Base-by-base conservation (phyloP, 768 basidiomycete species). In the Lactarius hengduanensis region DNA sequence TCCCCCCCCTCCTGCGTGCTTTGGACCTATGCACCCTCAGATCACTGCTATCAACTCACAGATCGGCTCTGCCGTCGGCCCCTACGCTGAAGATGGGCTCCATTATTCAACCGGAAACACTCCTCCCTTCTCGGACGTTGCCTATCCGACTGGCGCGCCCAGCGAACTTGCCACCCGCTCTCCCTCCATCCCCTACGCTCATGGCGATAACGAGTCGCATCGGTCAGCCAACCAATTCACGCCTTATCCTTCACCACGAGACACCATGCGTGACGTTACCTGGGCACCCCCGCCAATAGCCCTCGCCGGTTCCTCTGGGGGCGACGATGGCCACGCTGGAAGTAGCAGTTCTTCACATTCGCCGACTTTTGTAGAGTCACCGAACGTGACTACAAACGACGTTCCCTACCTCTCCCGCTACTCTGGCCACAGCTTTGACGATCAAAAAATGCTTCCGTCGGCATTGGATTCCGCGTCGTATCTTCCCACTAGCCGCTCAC, bases 401-500 rank as follows among this genome's bases (percentile, higher is more conserved):
- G 78, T 86, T 72, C 65, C 75, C 40, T 85, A 83, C 73, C 73
- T 80, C 30, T 71, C 77, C 63, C 80, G 84, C 60, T 80, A 79
- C 67, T 74, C 78, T 28, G 45, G 69, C 69, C 62, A 74, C 74
- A 30, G 36, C n/a, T 65, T 38, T 15, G 87, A 88, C 50, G 88
- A 88, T 62, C 82, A 85, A 71, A 89, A 89, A 73, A 71, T 81
- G 30, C 71, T 80, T 50, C 69, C 86, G 64, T 81, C 78, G 69
- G 79, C 77, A 68, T 74, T 89, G 67, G 83, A 86, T 67, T 70
- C 72, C 32, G 78, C 83, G 13, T 81, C 85, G 16, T 88, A 89
- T 72, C 88, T 86, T 74, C 79, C 86, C 16, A 80, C 79, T 65
- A 90, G 88, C 74, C 86, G 90, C 59, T 89, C 90, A 20, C 81